Evolutionary conservation across 306 rosid genomes (phyloP), one percentile per base, ranked within the genome.

Genomic region (Cercis canadensis): DNA sequence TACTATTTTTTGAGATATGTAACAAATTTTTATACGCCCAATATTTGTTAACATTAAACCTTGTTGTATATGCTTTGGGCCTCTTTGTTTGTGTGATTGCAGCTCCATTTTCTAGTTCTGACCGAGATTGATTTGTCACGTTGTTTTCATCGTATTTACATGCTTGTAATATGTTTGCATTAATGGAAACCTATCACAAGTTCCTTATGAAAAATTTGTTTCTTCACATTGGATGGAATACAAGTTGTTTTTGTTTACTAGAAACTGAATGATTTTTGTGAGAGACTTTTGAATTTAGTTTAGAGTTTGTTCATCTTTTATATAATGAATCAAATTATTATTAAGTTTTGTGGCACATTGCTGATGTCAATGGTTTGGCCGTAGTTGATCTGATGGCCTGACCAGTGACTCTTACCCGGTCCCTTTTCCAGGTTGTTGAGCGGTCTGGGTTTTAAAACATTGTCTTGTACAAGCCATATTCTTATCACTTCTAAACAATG

Each of bases 401-500:
- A 71, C 67, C 79, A 36, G 70, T 72, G 78, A 52, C 66, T 47
- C 59, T 73, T 67, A 67, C 19, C 50, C 70, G 10, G 59, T 72
- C 33, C 66, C 49, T 34, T 79, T 63, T 73, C 57, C 50, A 65
- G 80, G 80, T 79, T 68, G 76, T 79, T 74, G 76, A 68, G 37
- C 62, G 44, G 73, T 80, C 47, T 8, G 15, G 50, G 36, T 70
- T 80, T 69, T 70, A 64, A 37, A 80, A 44, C 81, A 75, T 70
- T 61, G 41, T 32, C 53, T 47, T 69, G 31, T 62, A 46, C 70
- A 53, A 44, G 44, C 70, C 69, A 49, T 43, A 19, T 70, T 73
- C 79, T 67, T 62, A 57, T 62, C 58, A 47, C 77, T 86, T 74
- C 11, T 61, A n/a, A 80, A 68, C 72, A 67, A 90, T 90, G 89